Evolutionary conservation across 768 basidiomycete genomes (phyloP).

Genomic region (Boletus vinaceobasis): DNA sequence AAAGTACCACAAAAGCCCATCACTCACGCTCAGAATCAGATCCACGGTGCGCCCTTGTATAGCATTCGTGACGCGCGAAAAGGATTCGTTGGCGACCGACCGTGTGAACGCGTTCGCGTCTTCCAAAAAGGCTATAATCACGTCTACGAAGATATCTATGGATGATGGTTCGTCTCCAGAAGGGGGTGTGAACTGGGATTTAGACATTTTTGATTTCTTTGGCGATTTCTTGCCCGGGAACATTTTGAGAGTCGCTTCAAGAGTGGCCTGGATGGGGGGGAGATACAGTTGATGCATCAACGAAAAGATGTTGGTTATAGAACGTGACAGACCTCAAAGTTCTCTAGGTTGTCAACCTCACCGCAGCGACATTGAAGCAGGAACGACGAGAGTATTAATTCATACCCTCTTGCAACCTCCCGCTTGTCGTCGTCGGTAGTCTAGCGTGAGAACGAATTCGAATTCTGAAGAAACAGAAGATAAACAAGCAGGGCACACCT

Average conservation of each 20-base stretch:
- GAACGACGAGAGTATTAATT: conserved; percentile 67
- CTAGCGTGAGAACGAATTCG: conserved; percentile 7
- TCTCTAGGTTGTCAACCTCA: conserved; percentile 54
- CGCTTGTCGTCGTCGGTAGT: conserved; percentile 8
- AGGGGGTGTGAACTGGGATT: conserved; percentile 1
- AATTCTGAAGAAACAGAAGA: neutral
- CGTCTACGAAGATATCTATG: conserved; percentile 82
- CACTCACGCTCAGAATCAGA: conserved; percentile 74
- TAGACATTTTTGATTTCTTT: conserved; percentile 42
- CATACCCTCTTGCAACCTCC: conserved; percentile 54
- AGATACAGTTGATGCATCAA: neutral
- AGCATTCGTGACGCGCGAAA: conserved; percentile 65
- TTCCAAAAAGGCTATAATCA: conserved; percentile 88
- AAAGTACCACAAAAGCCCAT: neutral
- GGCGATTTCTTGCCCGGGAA: conserved; percentile 39
- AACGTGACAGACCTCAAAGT: conserved; percentile 55
- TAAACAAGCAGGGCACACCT: conserved; percentile 33
- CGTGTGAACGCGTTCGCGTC: conserved; percentile 78
- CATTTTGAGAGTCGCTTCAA: conserved; percentile 57
- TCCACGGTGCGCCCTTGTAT: conserved; percentile 72
- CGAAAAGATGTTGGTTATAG: neutral
- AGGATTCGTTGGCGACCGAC: conserved; percentile 74
- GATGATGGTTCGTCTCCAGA: conserved; percentile 46
- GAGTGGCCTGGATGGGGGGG: conserved; percentile 47
- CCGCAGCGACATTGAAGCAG: conserved; percentile 72